Percentiles rank a stretch among this genome's conserved stretches.
These are phyloP conservation scores for Circinella minor DNA, from an alignment of 371 early-diverging fungal genomes.

Conservation along the genomic window DNA sequence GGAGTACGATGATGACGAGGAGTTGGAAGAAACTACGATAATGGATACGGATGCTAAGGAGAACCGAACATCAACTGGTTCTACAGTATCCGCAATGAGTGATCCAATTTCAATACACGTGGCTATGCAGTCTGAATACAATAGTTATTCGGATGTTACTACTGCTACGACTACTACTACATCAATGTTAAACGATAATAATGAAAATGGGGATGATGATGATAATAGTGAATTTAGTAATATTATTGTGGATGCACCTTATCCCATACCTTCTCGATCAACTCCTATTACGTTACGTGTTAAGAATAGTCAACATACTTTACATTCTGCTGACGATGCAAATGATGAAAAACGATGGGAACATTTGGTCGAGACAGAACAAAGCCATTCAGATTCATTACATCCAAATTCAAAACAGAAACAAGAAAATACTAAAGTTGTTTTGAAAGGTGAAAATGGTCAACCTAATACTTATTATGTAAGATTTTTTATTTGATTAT, in stretches of 20 bases:
- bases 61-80: not conserved
- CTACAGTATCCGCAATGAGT: conserved; percentile 6
- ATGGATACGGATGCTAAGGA: too few relatives aligned
- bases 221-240: not conserved
- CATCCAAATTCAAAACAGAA: conserved; percentile 1
- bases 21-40: too few relatives aligned
- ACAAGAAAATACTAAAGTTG: conserved; percentile 9
- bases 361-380: not conserved
- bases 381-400: not conserved
- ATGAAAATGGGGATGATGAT: not conserved
- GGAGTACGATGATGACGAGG: conserved; percentile 1
- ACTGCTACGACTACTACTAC: not conserved
- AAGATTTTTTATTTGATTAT: conserved; percentile 8
- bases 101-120: conserved; percentile 15
- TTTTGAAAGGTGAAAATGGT: conserved; percentile 2
- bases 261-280: conserved; percentile 15
- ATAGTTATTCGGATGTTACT: not conserved
- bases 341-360: not conserved
- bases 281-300: conserved; percentile 11
- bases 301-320: not conserved
- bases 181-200: too few relatives aligned
- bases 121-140: not conserved
- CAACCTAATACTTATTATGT: conserved; percentile 12
- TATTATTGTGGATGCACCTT: not conserved
- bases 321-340: not conserved